These are phyloP conservation scores for Fusarium sp. DNA, from an alignment of 2,329 filamentous ascomycete genomes.

Conservation along the genomic window DNA sequence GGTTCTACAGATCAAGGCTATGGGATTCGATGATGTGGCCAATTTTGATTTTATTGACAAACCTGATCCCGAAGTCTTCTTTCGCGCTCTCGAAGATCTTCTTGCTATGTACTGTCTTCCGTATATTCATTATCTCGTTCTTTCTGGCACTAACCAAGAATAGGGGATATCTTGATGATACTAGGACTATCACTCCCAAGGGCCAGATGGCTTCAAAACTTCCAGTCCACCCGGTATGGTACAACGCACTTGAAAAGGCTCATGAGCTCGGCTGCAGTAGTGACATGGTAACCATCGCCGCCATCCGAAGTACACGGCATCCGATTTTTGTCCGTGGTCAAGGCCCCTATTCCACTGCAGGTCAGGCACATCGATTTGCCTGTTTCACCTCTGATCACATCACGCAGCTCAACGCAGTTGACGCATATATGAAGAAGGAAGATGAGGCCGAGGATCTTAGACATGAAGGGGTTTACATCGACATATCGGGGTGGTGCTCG, in stretches of 20 bases:
- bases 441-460: background rate
- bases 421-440: background rate
- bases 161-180: background rate
- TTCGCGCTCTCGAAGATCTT: constrained; percentile 85
- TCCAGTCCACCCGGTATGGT: background rate
- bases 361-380: background rate
- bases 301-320: background rate
- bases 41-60: constrained; percentile 99
- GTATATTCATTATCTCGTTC: background rate
- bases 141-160: background rate
- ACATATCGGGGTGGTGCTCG: background rate
- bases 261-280: background rate
- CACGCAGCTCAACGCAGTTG: background rate
- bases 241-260: background rate
- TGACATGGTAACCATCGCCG: background rate
- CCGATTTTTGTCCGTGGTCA: background rate
- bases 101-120: background rate
- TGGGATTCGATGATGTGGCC: constrained; percentile 96
- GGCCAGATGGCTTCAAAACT: constrained; percentile 1
- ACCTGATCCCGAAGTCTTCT: constrained; percentile 91
- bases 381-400: background rate
- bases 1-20: constrained; percentile 96
- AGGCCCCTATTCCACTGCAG: background rate
- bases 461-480: background rate
- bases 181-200: background rate